These are phyloP conservation scores for Rhizophagus sp. DNA, from an alignment of 192 early-diverging fungal species.

Conservation along the genomic window DNA sequence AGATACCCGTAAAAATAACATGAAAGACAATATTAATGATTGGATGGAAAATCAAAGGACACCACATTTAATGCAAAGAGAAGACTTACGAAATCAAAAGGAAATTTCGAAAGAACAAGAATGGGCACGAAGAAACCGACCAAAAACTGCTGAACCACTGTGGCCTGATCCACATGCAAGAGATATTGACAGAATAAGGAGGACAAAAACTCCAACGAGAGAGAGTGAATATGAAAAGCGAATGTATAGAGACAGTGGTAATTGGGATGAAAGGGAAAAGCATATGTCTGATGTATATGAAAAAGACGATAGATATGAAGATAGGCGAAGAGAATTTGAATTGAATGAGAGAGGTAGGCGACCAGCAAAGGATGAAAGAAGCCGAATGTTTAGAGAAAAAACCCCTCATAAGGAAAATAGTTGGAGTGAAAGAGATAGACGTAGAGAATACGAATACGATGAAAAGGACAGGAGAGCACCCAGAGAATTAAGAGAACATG, in stretches of 20 bases:
- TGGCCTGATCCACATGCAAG: not conserved
- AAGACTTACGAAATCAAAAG: not conserved
- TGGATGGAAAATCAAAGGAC: constrained; percentile 15
- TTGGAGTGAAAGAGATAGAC: constrained; percentile 5
- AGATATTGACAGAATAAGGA: not conserved
- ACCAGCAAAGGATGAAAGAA: not conserved
- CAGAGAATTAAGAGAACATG: not conserved
- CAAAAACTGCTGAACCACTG: not conserved
- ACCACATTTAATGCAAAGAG: not conserved
- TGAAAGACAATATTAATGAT: constrained; percentile 14
- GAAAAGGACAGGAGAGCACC: not conserved
- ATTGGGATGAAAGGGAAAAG: not conserved
- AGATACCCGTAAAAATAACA: not conserved
- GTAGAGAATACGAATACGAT: not conserved
- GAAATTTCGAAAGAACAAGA: not conserved
- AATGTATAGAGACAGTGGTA: not conserved
- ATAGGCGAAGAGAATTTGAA: not conserved
- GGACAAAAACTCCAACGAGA: not conserved
- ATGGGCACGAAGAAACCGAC: not conserved
- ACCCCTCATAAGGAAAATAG: constrained; percentile 3
- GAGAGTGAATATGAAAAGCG: not conserved
- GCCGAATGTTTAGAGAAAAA: not conserved
- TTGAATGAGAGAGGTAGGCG: constrained; percentile 1
- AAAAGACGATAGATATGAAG: not conserved
- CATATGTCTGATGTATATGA: not conserved